A percentile compares a stretch with the other conserved stretches of the same genome.
Evolutionary conservation across 257 asterid species (phyloP).

Genomic region (Solanum verrucosum): DNA sequence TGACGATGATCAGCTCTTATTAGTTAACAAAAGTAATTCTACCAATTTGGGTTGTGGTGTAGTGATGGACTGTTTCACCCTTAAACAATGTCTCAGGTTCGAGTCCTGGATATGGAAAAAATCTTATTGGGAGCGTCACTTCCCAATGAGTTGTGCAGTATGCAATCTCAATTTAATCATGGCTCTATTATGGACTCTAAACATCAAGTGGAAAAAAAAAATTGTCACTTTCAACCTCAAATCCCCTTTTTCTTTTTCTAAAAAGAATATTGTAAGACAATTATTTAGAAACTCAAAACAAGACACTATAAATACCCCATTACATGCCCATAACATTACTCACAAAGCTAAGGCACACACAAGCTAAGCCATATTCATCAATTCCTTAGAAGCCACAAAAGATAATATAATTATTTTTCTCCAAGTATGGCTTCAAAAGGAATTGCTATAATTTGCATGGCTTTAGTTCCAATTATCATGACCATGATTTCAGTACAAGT

Average conservation of each 20-base stretch:
- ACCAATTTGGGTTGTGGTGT: too few relatives aligned
- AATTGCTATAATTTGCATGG: neutral
- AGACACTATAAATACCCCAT: neutral
- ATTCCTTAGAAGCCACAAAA: neutral
- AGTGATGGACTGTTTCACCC: accelerated
- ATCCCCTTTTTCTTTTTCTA: neutral
- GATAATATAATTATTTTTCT: neutral
- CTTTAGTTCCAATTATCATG: neutral
- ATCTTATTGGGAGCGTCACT: accelerated
- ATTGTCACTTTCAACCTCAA: neutral
- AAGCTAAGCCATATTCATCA: neutral
- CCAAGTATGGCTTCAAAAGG: slow-evolving; percentile 37
- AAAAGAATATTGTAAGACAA: neutral
- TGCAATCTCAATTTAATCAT: too few relatives aligned
- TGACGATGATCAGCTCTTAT: neutral
- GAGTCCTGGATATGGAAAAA: accelerated
- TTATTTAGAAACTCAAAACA: neutral
- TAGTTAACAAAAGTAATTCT: neutral
- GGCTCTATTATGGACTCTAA: accelerated
- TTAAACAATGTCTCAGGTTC: accelerated
- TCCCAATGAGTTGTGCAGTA: accelerated
- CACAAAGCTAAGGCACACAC: neutral
- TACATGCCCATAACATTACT: neutral
- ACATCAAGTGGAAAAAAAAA: accelerated
- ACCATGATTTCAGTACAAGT: slow-evolving; percentile 3